A percentile compares a stretch with the other conserved stretches of the same genome.
phyloP scores from a whole-genome alignment of 257 asterid species.

The Fraxinus cuspidata region DNA sequence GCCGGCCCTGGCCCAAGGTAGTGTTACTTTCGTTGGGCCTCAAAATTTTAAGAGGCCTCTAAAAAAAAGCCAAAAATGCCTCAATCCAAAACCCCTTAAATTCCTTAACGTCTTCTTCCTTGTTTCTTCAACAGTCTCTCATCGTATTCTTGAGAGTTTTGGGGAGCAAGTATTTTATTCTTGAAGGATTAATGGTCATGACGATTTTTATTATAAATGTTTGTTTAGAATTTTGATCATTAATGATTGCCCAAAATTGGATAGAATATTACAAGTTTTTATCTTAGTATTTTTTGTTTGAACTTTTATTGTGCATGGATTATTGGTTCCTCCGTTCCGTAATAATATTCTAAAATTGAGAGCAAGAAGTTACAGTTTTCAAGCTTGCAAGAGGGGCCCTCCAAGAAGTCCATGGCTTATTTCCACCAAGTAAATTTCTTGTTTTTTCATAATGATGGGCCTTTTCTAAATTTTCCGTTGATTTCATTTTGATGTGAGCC shows the following conservation, averaged over 20 bases:
- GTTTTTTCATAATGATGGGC: slow-evolving; percentile 4
- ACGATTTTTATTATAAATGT: too few relatives aligned
- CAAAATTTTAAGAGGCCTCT: too few relatives aligned
- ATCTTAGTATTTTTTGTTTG: not conserved
- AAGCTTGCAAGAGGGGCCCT: slow-evolving; percentile 53
- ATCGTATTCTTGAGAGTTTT: too few relatives aligned
- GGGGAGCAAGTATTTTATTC: too few relatives aligned
- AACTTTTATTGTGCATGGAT: not conserved
- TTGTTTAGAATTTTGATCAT: not conserved
- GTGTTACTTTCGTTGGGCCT: too few relatives aligned
- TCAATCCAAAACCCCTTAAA: too few relatives aligned
- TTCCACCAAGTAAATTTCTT: slow-evolving; percentile 60
- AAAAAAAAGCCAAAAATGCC: too few relatives aligned
- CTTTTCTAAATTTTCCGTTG: slow-evolving; percentile 18
- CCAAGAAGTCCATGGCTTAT: slow-evolving; percentile 67
- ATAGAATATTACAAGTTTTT: not conserved
- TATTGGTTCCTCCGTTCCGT: not conserved
- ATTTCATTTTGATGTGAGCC: slow-evolving; percentile 26
- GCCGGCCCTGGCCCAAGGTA: too few relatives aligned
- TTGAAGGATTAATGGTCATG: too few relatives aligned
- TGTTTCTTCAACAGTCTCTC: too few relatives aligned
- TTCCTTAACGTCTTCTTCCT: too few relatives aligned
- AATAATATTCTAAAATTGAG: slow-evolving; percentile 37
- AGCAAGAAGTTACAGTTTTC: slow-evolving; percentile 60
- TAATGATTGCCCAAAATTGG: not conserved